phyloP scores from a whole-genome alignment of 140 eudicot genomes.

The Erigeron philadelphicus region DNA sequence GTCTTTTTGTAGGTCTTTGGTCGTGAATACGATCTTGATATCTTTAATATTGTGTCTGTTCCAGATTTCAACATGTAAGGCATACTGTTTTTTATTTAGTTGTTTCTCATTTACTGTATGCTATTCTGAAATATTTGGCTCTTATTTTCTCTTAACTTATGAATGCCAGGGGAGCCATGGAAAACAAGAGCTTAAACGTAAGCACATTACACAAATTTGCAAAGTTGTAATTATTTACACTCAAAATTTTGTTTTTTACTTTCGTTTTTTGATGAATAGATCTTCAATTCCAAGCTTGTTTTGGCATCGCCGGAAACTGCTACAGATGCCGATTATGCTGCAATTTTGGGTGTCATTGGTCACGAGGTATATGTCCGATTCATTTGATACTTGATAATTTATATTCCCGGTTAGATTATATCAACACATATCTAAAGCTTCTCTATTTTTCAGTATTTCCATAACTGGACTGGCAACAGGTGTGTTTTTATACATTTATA shows the following conservation, averaged over 20 bases:
- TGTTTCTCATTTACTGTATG: background rate
- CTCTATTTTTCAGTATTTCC: constrained; percentile 66
- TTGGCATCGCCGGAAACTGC: constrained; percentile 99
- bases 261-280: constrained; percentile 36
- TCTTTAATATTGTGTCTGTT: constrained; percentile 88
- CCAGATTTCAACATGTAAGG: constrained; percentile 92
- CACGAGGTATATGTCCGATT: constrained; percentile 60
- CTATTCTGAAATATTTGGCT: background rate
- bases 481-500: constrained; percentile 23
- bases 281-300: constrained; percentile 85
- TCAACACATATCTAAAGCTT: background rate
- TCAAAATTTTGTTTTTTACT: background rate
- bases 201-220: constrained; percentile 13
- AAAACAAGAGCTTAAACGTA: constrained; percentile 94
- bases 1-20: constrained; percentile 56
- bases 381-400: background rate
- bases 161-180: constrained; percentile 96
- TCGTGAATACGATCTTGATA: constrained; percentile 90
- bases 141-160: constrained; percentile 1
- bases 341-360: constrained; percentile 90
- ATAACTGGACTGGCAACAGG: constrained; percentile 99
- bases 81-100: background rate
- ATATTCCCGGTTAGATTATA: background rate
- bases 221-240: background rate
- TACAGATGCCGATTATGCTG: constrained; percentile 92